A percentile compares a stretch with the other conserved stretches of the same genome.
phyloP scores from a whole-genome alignment of 306 rosid species.

The Lathyrus aphaca region DNA sequence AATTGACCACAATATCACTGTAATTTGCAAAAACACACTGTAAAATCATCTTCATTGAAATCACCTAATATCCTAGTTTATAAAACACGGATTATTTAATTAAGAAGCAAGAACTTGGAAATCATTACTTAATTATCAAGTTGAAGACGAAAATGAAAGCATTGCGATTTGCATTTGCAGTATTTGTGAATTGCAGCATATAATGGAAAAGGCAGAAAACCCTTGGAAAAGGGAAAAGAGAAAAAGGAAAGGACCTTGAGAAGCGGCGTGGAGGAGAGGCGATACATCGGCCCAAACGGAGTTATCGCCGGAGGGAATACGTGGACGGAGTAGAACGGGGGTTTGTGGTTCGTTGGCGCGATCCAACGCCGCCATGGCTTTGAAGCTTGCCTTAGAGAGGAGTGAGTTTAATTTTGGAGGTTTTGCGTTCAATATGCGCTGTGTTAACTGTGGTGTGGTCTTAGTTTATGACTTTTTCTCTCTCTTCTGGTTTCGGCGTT shows the following conservation, averaged over 20 bases:
- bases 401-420: not conserved
- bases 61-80: not conserved
- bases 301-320: constrained; percentile 75
- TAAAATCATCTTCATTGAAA: not conserved
- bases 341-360: constrained; percentile 41
- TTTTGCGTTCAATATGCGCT: not conserved
- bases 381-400: not conserved
- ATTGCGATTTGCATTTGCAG: not conserved
- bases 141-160: not conserved
- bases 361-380: constrained; percentile 35
- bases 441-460: not conserved
- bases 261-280: constrained; percentile 81
- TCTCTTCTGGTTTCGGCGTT: not conserved
- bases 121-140: constrained; percentile 12
- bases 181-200: not conserved
- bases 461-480: not conserved
- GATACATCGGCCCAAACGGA: constrained; percentile 89
- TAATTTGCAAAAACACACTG: constrained; percentile 26
- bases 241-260: constrained; percentile 57
- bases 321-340: constrained; percentile 37
- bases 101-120: not conserved
- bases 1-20: not conserved
- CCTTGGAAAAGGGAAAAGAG: not conserved
- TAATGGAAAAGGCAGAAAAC: not conserved
- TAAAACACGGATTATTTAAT: no score